Evolutionary conservation across 2,329 filamentous ascomycete species (phyloP), one percentile per base, ranked within the genome.

Genomic region (Pezicula radicicola): DNA sequence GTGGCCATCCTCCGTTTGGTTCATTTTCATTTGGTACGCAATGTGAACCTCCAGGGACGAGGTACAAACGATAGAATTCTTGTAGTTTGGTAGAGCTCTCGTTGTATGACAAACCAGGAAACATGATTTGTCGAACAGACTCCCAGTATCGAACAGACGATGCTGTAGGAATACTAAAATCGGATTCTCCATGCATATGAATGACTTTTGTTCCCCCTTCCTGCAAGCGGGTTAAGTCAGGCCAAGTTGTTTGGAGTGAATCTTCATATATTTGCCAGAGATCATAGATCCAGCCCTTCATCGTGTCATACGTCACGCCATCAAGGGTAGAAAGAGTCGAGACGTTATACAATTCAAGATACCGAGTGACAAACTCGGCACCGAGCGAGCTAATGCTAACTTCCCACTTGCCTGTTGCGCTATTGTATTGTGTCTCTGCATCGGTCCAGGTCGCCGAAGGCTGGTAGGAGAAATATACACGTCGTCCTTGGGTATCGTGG

Each of bases 101-200:
- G 3, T 69, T 62, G 51, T 70, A 68, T 4, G 63, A 61, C 5
- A 70, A 42, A 30, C 68, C 53, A 5, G 71, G 67, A 60, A 75
- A 76, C 74, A 80, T 77, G 64, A 72, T 66, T 4, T 58, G 60
- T 35, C 73, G 73, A 39, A 82, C 78, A 5, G 75, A 73, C 51
- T 81, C 69, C 67, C 71, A 76, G 69, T 81, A 83, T 60, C 74
- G 76, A 2, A 79, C 72, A 0, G 77, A 80, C 0, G 75, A 78
- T 6, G 70, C 77, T 2, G 79, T 64, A 2, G 79, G 78, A 55
- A 83, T 68, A 4, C 70, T 73, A 9, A 69, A 64, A 63, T 82
- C 80, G 1, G 73, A 75, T 62, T 82, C 78, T 50, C 79, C 79
- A 64, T 83, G 79, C 68, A 74, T 79, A 62, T 81, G 77, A 7